Conservation (phyloP, 1,284 basidiomycete genomes). For the Irpex sp. region DNA sequence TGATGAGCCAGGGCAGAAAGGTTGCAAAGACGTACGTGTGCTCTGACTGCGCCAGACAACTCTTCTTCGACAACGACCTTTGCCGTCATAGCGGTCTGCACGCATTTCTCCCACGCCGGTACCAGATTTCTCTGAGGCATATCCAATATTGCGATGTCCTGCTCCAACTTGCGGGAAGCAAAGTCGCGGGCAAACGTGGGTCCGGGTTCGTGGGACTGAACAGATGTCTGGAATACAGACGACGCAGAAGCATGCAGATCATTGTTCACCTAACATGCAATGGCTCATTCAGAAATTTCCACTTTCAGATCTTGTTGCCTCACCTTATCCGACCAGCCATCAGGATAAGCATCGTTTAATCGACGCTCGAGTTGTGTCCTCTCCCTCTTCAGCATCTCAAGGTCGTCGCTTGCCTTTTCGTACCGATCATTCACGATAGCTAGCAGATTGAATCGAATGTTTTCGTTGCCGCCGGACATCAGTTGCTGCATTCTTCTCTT, state of each 20-base stretch:
- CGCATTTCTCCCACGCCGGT: constrained; percentile 43
- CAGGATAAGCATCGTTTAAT: constrained; percentile 30
- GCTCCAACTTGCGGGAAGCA: constrained; percentile 39
- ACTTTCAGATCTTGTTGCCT: constrained; percentile 8
- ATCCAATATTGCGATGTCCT: constrained; percentile 41
- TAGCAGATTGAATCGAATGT: constrained; percentile 56
- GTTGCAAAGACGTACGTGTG: constrained; percentile 37
- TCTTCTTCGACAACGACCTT: constrained; percentile 51
- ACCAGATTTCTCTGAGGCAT: constrained; percentile 36
- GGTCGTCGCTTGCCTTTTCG: constrained; percentile 43
- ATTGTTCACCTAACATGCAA: constrained; percentile 28
- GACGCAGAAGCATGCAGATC: neutral
- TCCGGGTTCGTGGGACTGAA: constrained; percentile 21
- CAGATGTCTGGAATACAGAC: constrained; percentile 30
- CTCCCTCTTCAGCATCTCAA: constrained; percentile 50
- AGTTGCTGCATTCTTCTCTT: constrained; percentile 54
- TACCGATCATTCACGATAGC: constrained; percentile 54
- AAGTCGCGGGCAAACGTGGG: constrained; percentile 40
- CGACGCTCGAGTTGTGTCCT: constrained; percentile 40
- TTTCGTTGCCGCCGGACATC: constrained; percentile 39
- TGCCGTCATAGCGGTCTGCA: constrained; percentile 36
- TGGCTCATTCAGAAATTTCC: constrained; percentile 3
- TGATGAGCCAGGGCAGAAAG: neutral
- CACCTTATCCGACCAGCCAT: constrained; percentile 40
- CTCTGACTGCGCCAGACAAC: constrained; percentile 36